phyloP scores from a whole-genome alignment of 2,329 filamentous ascomycete genomes.

The Fusarium armeniacum region DNA sequence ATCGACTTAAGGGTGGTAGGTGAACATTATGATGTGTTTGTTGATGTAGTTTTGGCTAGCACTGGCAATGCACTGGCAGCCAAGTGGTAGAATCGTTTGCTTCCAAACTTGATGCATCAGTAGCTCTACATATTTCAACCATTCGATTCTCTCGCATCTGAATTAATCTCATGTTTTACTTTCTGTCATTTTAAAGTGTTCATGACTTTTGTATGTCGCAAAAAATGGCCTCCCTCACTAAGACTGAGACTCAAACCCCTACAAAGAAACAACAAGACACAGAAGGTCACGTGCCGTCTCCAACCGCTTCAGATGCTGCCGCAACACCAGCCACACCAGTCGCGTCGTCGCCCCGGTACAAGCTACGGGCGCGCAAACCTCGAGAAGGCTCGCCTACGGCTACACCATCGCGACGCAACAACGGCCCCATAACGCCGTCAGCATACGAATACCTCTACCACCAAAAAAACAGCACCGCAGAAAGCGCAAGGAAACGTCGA shows the following conservation, averaged over 20 bases:
- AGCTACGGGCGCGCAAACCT: slow-evolving; percentile 47
- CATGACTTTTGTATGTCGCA: background rate
- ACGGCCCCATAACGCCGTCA: slow-evolving; percentile 31
- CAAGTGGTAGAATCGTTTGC: background rate
- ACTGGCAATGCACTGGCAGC: slow-evolving; percentile 8
- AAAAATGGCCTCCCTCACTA: background rate
- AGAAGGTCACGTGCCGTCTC: slow-evolving; percentile 34
- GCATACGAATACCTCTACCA: slow-evolving; percentile 21
- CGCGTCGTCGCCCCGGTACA: slow-evolving; percentile 42
- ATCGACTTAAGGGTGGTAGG: background rate
- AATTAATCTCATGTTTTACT: background rate
- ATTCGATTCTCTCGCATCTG: too few relatives aligned
- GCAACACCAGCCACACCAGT: slow-evolving; percentile 36
- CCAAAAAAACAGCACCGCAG: background rate
- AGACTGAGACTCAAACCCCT: background rate
- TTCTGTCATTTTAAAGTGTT: slow-evolving; percentile 3
- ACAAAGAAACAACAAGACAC: slow-evolving; percentile 17
- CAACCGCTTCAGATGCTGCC: slow-evolving; percentile 15
- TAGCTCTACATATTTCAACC: background rate
- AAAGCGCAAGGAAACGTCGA: slow-evolving; percentile 16
- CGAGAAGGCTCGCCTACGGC: slow-evolving; percentile 38
- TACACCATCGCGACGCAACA: slow-evolving; percentile 42
- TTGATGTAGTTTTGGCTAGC: background rate
- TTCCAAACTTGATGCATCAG: background rate
- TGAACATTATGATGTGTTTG: background rate